These are phyloP conservation scores for Tritrichomonas foetus DNA, from an alignment of 208 protist species.

Conservation along the genomic window DNA sequence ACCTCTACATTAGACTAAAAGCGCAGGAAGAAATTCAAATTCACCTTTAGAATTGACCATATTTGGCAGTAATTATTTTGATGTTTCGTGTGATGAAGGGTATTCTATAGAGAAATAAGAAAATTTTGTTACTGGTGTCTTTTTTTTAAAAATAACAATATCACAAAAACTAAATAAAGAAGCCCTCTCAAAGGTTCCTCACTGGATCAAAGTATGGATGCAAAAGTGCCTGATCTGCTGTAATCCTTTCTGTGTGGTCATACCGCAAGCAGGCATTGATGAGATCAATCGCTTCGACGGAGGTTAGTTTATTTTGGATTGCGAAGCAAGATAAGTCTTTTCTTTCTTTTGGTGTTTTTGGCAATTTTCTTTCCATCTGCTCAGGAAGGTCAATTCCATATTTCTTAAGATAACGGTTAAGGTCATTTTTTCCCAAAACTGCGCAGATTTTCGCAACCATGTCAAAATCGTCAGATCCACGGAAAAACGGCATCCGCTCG, in stretches of 20 bases:
- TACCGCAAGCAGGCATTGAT: conserved; percentile 36
- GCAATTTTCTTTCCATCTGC: neutral
- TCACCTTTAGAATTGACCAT: too few relatives aligned
- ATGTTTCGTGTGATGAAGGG: too few relatives aligned
- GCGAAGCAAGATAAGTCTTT: neutral
- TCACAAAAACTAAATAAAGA: too few relatives aligned
- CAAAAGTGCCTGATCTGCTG: neutral
- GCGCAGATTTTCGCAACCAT: neutral
- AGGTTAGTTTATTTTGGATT: neutral
- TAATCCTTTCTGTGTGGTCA: conserved; percentile 33
- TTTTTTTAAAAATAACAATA: too few relatives aligned
- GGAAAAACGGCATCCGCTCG: conserved; percentile 50
- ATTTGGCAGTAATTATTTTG: too few relatives aligned
- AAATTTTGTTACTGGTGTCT: too few relatives aligned
- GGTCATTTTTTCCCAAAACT: neutral
- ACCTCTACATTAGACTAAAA: too few relatives aligned
- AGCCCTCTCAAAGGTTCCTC: too few relatives aligned
- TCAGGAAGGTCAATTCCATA: neutral
- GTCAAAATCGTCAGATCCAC: conserved; percentile 44
- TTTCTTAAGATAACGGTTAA: neutral
- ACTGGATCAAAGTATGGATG: conserved; percentile 43
- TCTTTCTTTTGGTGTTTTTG: neutral
- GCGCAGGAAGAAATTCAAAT: too few relatives aligned
- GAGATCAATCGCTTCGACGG: conserved; percentile 42
- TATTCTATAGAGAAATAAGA: too few relatives aligned